Percentiles rank a stretch among this genome's conserved stretches.
phyloP scores from a whole-genome alignment of 1,284 basidiomycete species.

The Cutaneotrichosporon cavernicola region DNA sequence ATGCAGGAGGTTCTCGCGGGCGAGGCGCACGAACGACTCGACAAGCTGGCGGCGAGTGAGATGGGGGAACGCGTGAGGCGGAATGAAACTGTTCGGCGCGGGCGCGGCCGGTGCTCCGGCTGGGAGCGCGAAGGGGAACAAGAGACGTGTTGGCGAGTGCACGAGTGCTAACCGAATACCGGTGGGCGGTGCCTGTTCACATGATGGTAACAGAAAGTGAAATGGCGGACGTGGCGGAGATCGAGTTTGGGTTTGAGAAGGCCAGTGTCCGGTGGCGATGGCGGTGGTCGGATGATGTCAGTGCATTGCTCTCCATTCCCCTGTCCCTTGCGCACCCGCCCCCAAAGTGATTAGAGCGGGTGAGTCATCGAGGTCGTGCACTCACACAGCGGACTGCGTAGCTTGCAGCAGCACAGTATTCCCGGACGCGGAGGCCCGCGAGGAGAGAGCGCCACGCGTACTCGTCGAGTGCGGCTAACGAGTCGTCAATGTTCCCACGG shows the following conservation, averaged over 20 bases:
- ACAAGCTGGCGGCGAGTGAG: slow-evolving; percentile 34
- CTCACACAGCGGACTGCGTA: slow-evolving; percentile 19
- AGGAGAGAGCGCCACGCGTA: slow-evolving; percentile 27
- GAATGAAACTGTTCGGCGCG: slow-evolving; percentile 11
- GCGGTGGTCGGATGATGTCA: background rate
- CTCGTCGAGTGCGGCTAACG: slow-evolving; percentile 21
- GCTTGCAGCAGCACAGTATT: slow-evolving; percentile 21
- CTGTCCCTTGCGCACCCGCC: background rate
- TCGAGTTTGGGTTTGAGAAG: background rate
- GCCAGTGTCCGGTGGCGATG: background rate
- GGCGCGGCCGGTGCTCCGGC: slow-evolving; percentile 14
- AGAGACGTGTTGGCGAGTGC: slow-evolving; percentile 15
- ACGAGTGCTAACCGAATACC: slow-evolving; percentile 16
- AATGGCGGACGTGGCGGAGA: background rate
- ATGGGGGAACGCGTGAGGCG: slow-evolving; percentile 18
- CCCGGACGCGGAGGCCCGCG: slow-evolving; percentile 24
- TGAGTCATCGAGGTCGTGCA: slow-evolving; percentile 6
- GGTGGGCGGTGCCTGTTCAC: slow-evolving; percentile 10
- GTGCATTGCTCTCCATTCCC: background rate
- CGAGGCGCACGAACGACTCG: slow-evolving; percentile 31
- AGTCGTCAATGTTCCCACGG: slow-evolving; percentile 1
- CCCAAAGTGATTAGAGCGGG: background rate
- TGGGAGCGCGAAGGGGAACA: slow-evolving; percentile 33
- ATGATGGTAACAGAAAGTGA: background rate
- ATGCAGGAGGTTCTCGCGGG: slow-evolving; percentile 7